phyloP scores from a whole-genome alignment of 805 yeast genomes.

The Candida hungchunana region DNA sequence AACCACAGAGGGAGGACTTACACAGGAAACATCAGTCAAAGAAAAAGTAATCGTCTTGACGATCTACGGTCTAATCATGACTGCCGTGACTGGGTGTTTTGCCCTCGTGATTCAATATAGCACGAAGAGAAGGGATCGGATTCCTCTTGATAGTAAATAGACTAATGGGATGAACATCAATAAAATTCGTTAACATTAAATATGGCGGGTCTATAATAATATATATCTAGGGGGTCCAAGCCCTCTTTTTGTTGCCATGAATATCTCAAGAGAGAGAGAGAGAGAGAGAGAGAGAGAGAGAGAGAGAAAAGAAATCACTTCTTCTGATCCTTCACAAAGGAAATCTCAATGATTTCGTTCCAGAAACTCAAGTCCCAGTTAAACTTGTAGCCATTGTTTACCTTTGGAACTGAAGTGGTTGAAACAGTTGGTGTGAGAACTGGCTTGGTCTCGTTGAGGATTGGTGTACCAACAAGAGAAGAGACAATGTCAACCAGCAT shows the following conservation, averaged over 20 bases:
- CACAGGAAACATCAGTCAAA: too few relatives aligned
- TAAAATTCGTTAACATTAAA: too few relatives aligned
- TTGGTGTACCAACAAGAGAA: constrained; percentile 12
- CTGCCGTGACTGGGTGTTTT: constrained; percentile 7
- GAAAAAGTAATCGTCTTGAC: constrained; percentile 23
- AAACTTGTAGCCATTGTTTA: constrained; percentile 9
- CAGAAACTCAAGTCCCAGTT: constrained; percentile 15
- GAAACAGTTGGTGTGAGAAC: constrained; percentile 6
- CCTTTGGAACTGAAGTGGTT: neutral
- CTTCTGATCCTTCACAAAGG: constrained; percentile 9
- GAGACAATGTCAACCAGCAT: constrained; percentile 13
- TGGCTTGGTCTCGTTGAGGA: constrained; percentile 14
- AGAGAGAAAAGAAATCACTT: too few relatives aligned
- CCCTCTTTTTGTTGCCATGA: too few relatives aligned
- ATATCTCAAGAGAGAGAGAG: too few relatives aligned
- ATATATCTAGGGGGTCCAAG: too few relatives aligned
- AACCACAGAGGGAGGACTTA: neutral
- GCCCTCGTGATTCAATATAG: constrained; percentile 9
- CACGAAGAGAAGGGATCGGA: constrained; percentile 2
- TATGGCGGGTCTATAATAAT: too few relatives aligned
- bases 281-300: too few relatives aligned
- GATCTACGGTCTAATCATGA: constrained; percentile 31
- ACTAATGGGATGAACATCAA: too few relatives aligned
- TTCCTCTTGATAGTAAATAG: too few relatives aligned
- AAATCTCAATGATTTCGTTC: constrained; percentile 12